Evolutionary conservation across 331 rosid genomes (phyloP).

Genomic region (Saraca asoca): DNA sequence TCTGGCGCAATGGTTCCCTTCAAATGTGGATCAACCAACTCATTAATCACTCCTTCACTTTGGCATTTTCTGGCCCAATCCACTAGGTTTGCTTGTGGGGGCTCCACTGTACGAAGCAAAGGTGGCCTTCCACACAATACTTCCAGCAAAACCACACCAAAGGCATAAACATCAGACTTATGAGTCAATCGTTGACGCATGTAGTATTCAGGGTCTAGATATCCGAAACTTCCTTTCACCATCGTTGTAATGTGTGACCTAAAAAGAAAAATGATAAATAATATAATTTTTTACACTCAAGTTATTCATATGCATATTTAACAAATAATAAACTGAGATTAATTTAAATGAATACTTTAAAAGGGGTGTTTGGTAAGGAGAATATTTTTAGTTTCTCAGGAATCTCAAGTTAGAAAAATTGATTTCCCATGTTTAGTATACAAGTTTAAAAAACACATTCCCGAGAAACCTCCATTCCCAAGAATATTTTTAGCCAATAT

Average conservation of each 20-base stretch:
- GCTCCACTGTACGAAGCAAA: slow-evolving; percentile 9
- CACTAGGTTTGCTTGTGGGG: slow-evolving; percentile 6
- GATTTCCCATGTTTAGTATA: too few species aligned
- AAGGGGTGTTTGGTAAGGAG: too few species aligned
- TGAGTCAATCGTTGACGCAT: slow-evolving; percentile 34
- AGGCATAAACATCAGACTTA: slow-evolving; percentile 58
- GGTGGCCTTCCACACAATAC: slow-evolving; percentile 41
- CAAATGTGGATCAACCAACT: slow-evolving; percentile 31
- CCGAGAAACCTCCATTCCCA: too few species aligned
- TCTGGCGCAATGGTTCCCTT: slow-evolving; percentile 3
- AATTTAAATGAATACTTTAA: too few species aligned
- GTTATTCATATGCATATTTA: too few species aligned
- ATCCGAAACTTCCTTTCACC: slow-evolving; percentile 57
- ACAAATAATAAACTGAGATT: too few species aligned
- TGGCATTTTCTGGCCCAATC: slow-evolving; percentile 31
- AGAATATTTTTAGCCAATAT: too few species aligned
- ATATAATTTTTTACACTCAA: too few species aligned
- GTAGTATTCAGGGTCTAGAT: slow-evolving; percentile 55
- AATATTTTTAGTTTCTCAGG: too few species aligned
- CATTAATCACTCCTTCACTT: background rate
- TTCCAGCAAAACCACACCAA: slow-evolving; percentile 46
- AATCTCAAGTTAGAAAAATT: too few species aligned
- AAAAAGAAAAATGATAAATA: too few species aligned
- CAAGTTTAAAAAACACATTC: too few species aligned
- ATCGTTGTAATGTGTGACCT: slow-evolving; percentile 42